Conservation (phyloP, 352 stramenopile species). For the Phytopythium cucurbitacearum region DNA sequence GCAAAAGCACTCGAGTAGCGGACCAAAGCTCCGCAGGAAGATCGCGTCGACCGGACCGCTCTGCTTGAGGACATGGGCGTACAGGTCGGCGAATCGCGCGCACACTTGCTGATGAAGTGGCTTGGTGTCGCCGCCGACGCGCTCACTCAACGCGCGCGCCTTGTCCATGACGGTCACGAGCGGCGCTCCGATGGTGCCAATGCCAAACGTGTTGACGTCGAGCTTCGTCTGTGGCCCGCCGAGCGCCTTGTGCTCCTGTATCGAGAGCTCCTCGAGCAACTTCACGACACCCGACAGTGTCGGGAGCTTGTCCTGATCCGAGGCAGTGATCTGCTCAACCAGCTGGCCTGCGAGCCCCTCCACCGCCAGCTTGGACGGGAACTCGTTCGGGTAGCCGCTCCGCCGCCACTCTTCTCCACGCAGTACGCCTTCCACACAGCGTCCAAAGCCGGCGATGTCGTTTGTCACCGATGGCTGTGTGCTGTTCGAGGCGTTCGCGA, state of each 20-base stretch:
- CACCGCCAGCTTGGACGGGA: constrained; percentile 3
- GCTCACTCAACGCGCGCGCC: constrained; percentile 3
- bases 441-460: constrained; percentile 1
- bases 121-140: constrained; percentile 4
- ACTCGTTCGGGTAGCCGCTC: constrained; percentile 6
- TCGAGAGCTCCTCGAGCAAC: constrained; percentile 5
- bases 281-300: constrained; percentile 1
- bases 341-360: constrained; percentile 3
- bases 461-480: not conserved
- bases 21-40: constrained; percentile 7
- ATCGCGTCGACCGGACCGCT: constrained; percentile 5
- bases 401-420: constrained; percentile 6
- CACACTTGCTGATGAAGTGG: constrained; percentile 5
- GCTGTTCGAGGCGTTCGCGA: not conserved
- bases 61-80: constrained; percentile 4
- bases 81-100: constrained; percentile 5
- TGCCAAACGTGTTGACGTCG: constrained; percentile 5
- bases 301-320: not conserved
- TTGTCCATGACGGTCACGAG: constrained; percentile 7
- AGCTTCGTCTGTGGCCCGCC: not conserved
- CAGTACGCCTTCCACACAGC: constrained; percentile 4
- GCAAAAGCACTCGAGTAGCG: constrained; percentile 7
- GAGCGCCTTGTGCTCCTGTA: constrained; percentile 7
- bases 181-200: constrained; percentile 4
- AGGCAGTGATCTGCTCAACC: not conserved